A percentile compares a stretch with the other conserved stretches of the same genome.
phyloP scores from a whole-genome alignment of 441 rosid species.

The Corymbia calophylla region DNA sequence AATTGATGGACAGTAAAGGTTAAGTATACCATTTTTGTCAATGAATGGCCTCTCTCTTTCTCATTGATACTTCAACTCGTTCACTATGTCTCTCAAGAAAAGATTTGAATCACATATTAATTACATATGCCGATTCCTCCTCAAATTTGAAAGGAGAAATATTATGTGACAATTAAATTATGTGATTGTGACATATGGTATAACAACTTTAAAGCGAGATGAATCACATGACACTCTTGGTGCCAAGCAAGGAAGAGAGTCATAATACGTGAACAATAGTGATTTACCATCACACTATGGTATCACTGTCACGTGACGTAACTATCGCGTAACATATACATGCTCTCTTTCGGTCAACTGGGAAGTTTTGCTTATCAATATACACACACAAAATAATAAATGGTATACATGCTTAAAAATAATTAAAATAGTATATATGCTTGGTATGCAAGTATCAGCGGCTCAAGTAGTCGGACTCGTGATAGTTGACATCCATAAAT shows the following conservation, averaged over 20 bases:
- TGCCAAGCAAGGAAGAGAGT: background rate
- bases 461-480: background rate
- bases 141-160: background rate
- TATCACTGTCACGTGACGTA: background rate
- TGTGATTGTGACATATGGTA: background rate
- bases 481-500: background rate
- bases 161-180: background rate
- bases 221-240: background rate
- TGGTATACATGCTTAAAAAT: background rate
- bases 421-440: background rate
- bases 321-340: background rate
- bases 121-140: background rate
- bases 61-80: background rate
- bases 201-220: background rate
- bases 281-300: background rate
- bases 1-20: too few species aligned
- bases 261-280: background rate
- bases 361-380: background rate
- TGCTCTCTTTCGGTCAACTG: background rate
- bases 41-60: too few species aligned
- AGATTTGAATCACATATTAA: too few species aligned
- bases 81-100: background rate
- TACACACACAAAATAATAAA: background rate
- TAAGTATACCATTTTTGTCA: too few species aligned
- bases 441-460: background rate